phyloP scores from a whole-genome alignment of 176 grass and related monocot genomes.

The Oryza australiensis region DNA sequence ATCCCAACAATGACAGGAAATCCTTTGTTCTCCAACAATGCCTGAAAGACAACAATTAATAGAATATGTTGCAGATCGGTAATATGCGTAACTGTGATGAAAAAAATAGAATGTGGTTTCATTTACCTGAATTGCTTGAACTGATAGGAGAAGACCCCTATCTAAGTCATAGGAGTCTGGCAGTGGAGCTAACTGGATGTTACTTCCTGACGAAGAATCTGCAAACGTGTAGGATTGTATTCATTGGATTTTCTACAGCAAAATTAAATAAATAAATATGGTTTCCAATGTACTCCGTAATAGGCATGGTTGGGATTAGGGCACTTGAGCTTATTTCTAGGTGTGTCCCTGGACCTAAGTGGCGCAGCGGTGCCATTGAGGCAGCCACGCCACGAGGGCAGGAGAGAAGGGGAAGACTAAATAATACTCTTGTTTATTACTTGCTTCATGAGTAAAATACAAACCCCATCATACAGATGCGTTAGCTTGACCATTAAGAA shows the following conservation, averaged over 20 bases:
- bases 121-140: constrained; percentile 96
- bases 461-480: too few species aligned
- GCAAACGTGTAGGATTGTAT: constrained; percentile 40
- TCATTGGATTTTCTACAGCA: constrained; percentile 13
- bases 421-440: too few species aligned
- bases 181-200: constrained; percentile 69
- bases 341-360: too few species aligned
- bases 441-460: too few species aligned
- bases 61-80: constrained; percentile 18
- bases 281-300: neutral
- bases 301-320: too few species aligned
- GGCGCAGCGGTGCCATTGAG: too few species aligned
- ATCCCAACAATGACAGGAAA: constrained; percentile 98
- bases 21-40: constrained; percentile 97
- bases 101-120: neutral
- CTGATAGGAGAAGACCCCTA: constrained; percentile 91
- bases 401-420: too few species aligned
- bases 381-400: too few species aligned
- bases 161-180: constrained; percentile 97
- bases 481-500: too few species aligned
- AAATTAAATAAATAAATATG: neutral
- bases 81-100: neutral
- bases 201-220: constrained; percentile 90
- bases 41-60: constrained; percentile 50
- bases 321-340: too few species aligned